Evolutionary conservation across 2,329 filamentous ascomycete species (phyloP).

Genomic region (Diaporthe vexans): DNA sequence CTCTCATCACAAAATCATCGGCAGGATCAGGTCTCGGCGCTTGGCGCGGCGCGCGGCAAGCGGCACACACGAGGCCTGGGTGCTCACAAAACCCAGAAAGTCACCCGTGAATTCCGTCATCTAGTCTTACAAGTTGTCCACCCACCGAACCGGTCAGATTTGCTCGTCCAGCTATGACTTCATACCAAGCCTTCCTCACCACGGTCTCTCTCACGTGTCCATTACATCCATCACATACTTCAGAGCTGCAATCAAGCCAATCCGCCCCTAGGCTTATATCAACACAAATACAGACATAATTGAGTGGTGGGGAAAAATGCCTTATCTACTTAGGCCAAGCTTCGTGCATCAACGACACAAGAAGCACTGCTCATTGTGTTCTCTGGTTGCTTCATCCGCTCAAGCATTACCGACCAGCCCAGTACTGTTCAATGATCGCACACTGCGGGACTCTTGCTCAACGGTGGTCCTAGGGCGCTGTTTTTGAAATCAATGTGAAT

Average conservation of each 20-base stretch:
- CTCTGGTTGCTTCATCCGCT: not conserved
- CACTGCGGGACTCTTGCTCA: too few relatives aligned
- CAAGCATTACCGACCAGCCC: too few relatives aligned
- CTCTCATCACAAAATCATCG: not conserved
- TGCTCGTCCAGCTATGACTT: conserved; percentile 12
- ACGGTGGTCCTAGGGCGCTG: too few relatives aligned
- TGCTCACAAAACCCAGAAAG: not conserved
- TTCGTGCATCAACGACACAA: not conserved
- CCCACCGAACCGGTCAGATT: not conserved
- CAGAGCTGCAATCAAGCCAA: not conserved
- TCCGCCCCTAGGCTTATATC: not conserved
- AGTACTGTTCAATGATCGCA: not conserved
- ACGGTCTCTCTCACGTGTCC: not conserved
- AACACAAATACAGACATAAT: not conserved
- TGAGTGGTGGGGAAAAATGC: not conserved
- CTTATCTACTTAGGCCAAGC: not conserved
- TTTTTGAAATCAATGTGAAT: too few relatives aligned
- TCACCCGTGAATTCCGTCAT: conserved; percentile 22
- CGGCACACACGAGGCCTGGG: conserved; percentile 2
- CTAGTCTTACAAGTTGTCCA: not conserved
- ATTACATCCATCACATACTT: not conserved
- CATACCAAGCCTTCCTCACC: conserved; percentile 21
- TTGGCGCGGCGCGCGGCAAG: conserved; percentile 22
- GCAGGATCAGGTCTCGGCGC: conserved; percentile 18
- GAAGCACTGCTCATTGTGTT: not conserved